Percentiles rank a stretch among this genome's conserved stretches.
phyloP scores from a whole-genome alignment of 2,329 filamentous ascomycete genomes.

The Talaromyces sp. region DNA sequence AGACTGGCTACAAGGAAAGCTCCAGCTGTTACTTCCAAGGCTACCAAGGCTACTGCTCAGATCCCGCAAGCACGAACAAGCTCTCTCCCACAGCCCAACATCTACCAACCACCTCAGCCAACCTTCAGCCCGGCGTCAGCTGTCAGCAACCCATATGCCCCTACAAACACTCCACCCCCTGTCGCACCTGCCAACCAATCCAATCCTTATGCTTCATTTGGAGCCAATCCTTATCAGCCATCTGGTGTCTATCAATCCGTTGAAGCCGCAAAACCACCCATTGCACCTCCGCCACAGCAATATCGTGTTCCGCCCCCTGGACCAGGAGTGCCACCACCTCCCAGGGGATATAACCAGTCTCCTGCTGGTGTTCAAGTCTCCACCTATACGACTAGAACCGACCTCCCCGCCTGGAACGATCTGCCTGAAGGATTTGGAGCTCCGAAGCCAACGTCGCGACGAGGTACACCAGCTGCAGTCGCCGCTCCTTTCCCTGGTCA shows the following conservation, averaged over 20 bases:
- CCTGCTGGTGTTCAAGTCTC: constrained; percentile 60
- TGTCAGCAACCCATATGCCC: constrained; percentile 42
- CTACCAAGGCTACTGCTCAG: constrained; percentile 44
- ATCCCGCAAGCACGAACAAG: constrained; percentile 15
- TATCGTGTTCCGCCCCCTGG: constrained; percentile 48
- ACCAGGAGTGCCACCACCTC: constrained; percentile 54
- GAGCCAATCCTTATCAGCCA: constrained; percentile 31
- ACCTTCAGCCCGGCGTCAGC: constrained; percentile 29
- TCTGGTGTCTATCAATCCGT: constrained; percentile 56
- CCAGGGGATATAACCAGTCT: constrained; percentile 66
- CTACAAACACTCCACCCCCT: constrained; percentile 40
- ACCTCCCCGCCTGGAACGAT: constrained; percentile 88
- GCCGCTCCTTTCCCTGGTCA: constrained; percentile 73
- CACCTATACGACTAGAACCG: constrained; percentile 60
- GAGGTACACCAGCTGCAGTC: constrained; percentile 64
- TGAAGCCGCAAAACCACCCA: constrained; percentile 41
- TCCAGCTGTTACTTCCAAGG: constrained; percentile 41
- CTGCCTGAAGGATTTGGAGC: constrained; percentile 71
- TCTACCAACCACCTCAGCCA: constrained; percentile 34
- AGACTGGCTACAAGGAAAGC: constrained; percentile 73
- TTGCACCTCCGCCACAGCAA: constrained; percentile 29
- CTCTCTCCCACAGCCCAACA: constrained; percentile 37
- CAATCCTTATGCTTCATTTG: constrained; percentile 49
- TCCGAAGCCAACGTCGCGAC: constrained; percentile 64
- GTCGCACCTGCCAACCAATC: constrained; percentile 28